Conservation (phyloP, 1,284 basidiomycete species). For the Vanrija sp. region DNA sequence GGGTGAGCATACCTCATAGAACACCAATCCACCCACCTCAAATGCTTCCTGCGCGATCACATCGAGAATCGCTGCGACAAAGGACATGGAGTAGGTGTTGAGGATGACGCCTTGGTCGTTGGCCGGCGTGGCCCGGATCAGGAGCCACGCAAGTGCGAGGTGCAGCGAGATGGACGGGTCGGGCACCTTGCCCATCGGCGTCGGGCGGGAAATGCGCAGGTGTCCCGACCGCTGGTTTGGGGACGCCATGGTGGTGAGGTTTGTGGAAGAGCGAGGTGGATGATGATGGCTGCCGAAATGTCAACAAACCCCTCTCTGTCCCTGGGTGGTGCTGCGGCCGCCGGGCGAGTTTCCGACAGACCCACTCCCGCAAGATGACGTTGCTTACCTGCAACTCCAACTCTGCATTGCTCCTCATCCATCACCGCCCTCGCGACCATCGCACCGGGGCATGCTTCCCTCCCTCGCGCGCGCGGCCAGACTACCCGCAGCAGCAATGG, state of each 20-base stretch:
- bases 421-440: background rate
- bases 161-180: constrained; percentile 20
- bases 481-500: background rate
- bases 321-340: background rate
- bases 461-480: background rate
- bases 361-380: background rate
- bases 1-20: background rate
- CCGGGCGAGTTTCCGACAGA: constrained; percentile 5
- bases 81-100: constrained; percentile 26
- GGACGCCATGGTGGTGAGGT: background rate
- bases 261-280: background rate
- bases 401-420: background rate
- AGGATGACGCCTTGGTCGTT: constrained; percentile 19
- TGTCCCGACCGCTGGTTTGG: background rate
- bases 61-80: constrained; percentile 29
- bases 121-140: constrained; percentile 18
- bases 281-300: background rate
- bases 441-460: constrained; percentile 1
- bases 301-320: constrained; percentile 3
- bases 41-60: constrained; percentile 34
- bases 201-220: background rate
- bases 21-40: constrained; percentile 27
- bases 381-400: background rate
- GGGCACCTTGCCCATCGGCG: background rate
- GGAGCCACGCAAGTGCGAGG: constrained; percentile 34